Base-by-base conservation (phyloP, 2,329 filamentous ascomycete species). In the Paecilomyces formosus region DNA sequence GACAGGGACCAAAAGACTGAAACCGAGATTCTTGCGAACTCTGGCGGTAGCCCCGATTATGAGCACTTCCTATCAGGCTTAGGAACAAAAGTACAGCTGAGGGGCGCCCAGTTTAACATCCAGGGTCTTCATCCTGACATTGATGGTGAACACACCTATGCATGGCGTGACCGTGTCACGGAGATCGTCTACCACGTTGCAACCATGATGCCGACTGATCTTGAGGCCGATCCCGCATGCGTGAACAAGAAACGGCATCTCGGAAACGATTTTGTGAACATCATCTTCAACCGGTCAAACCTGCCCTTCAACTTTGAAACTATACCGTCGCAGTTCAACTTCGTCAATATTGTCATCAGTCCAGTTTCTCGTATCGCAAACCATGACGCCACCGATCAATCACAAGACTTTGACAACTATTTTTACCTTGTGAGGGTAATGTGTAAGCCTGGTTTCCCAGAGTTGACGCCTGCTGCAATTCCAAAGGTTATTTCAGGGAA, bases 241-340 rank as follows among this genome's bases (percentile, higher is more conserved):
- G 86, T 88, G 61, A 82, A 85, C 72, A 99, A 99, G 79, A 99
- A 99, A 75, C 83, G 87, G 2, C 95, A 97, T 69, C 94, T 97
- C 61, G 94, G 94, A 59, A 99, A 99, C 70, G 94, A 97, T 73
- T 96, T 90, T 72, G 94, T 99, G 70, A 97, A 96, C 71, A 96
- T 99, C 65, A 88, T 99, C 59, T 99, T 95, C 81, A 99, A 99
- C 72, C 91, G 96, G 68, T 97, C 92, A 1, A 93, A 94, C n/a
- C 74, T 87, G 54, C 88, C 89, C 0, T 97, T 96, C 77, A 83
- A 84, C 57, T 96, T 96, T 70, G 85, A 96, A 70, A 96, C 90
- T 0, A 96, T 99, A 66, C 91, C 91, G 0, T 95, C 92, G 0
- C 89, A 93, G 58, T 96, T 99, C 80, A 97, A 97, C 70, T 96